phyloP scores from a whole-genome alignment of 805 yeast genomes.

The Ogataea corticis region DNA sequence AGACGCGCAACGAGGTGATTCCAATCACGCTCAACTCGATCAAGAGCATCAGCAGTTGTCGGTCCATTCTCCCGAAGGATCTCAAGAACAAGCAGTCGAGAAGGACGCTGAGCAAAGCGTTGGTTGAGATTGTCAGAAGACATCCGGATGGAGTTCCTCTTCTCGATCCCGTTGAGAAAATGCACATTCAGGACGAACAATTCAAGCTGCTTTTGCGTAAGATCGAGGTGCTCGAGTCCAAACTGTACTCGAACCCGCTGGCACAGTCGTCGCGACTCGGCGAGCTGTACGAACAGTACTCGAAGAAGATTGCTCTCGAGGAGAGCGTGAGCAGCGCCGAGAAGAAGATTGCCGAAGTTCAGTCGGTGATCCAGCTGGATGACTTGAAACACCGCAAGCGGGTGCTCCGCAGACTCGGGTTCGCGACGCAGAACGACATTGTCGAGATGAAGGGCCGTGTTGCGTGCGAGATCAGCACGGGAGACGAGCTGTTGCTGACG shows the following conservation, averaged over 20 bases:
- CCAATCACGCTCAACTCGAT: constrained; percentile 85
- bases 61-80: constrained; percentile 78
- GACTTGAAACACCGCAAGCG: constrained; percentile 91
- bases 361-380: constrained; percentile 90
- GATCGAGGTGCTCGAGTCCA: constrained; percentile 78
- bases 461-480: constrained; percentile 86
- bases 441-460: constrained; percentile 97
- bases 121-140: constrained; percentile 77
- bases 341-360: constrained; percentile 74
- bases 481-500: constrained; percentile 81
- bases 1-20: constrained; percentile 70
- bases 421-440: constrained; percentile 82
- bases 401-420: constrained; percentile 88
- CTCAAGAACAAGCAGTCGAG: constrained; percentile 58
- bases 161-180: constrained; percentile 86
- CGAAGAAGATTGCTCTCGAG: constrained; percentile 61
- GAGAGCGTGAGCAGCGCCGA: constrained; percentile 58
- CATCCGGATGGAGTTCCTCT: constrained; percentile 91
- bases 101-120: constrained; percentile 65
- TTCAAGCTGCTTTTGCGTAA: constrained; percentile 72
- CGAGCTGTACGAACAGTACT: constrained; percentile 64
- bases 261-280: constrained; percentile 59
- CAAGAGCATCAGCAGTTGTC: constrained; percentile 70
- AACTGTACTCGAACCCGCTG: constrained; percentile 68
- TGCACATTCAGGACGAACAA: constrained; percentile 77